Percentiles rank a stretch among this genome's conserved stretches.
These are phyloP conservation scores for Termitomyces heimii DNA, from an alignment of 768 basidiomycete genomes.

Conservation along the genomic window DNA sequence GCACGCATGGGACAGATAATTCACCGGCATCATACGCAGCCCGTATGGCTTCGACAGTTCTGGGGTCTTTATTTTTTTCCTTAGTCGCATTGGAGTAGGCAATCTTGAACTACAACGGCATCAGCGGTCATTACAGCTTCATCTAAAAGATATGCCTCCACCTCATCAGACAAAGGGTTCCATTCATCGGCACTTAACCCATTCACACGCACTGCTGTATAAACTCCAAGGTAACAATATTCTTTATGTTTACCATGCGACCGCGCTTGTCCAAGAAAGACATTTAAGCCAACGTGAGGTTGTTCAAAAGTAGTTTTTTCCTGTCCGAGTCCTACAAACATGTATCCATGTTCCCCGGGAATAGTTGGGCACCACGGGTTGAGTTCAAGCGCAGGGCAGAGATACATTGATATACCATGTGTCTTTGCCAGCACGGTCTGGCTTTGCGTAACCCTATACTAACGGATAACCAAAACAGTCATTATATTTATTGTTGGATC, in stretches of 20 bases:
- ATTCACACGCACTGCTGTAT: slow-evolving; percentile 35
- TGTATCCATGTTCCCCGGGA: slow-evolving; percentile 47
- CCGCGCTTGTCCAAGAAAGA: slow-evolving; percentile 39
- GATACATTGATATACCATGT: slow-evolving; percentile 31
- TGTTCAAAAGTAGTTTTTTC: slow-evolving; percentile 36
- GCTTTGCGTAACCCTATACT: slow-evolving; percentile 19
- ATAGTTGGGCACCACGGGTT: slow-evolving; percentile 48
- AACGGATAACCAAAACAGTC: not conserved
- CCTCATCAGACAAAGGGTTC: slow-evolving; percentile 32
- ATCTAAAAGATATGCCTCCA: slow-evolving; percentile 16
- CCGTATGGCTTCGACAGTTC: slow-evolving; percentile 26
- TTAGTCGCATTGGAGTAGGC: slow-evolving; percentile 34
- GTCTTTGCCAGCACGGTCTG: slow-evolving; percentile 24
- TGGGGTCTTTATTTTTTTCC: slow-evolving; percentile 29
- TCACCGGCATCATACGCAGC: slow-evolving; percentile 39
- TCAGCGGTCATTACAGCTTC: not conserved
- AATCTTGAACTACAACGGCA: slow-evolving; percentile 20
- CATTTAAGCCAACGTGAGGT: slow-evolving; percentile 30
- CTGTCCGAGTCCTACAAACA: slow-evolving; percentile 48
- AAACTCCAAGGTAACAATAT: slow-evolving; percentile 42
- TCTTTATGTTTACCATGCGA: slow-evolving; percentile 17
- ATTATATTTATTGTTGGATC: not conserved
- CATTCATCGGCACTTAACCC: slow-evolving; percentile 42
- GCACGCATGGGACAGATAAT: slow-evolving; percentile 42
- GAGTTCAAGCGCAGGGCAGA: slow-evolving; percentile 44